Percentiles rank a stretch among this genome's conserved stretches.
These are phyloP conservation scores for Gloeostereum incarnatum DNA, from an alignment of 768 basidiomycete genomes.

Conservation along the genomic window DNA sequence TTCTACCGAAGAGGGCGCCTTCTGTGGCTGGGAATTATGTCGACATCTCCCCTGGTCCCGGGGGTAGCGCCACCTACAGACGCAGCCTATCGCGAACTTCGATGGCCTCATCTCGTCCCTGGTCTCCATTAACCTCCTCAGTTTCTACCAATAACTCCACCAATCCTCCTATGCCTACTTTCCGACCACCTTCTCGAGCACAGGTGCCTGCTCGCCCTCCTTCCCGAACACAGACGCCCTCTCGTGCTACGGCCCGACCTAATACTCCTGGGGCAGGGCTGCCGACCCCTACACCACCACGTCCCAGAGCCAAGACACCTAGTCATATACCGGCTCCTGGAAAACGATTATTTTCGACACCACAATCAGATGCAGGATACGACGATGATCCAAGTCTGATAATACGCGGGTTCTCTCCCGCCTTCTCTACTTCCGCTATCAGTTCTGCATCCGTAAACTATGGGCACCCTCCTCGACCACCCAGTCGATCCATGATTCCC, in stretches of 20 bases:
- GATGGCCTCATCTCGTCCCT: constrained; percentile 70
- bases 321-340: constrained; percentile 68
- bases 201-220: no score
- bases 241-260: constrained; percentile 46
- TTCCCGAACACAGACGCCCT: constrained; percentile 24
- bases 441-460: constrained; percentile 34
- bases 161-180: constrained; percentile 27
- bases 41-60: constrained; percentile 36
- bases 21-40: constrained; percentile 34
- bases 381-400: constrained; percentile 37
- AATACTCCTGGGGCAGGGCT: constrained; percentile 22
- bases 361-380: constrained; percentile 32
- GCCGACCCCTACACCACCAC: constrained; percentile 39
- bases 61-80: constrained; percentile 38
- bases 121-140: constrained; percentile 70
- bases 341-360: constrained; percentile 36
- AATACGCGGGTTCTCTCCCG: constrained; percentile 60
- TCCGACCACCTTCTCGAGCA: constrained; percentile 26
- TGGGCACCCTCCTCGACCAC: constrained; percentile 57
- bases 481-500: constrained; percentile 79
- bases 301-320: constrained; percentile 71
- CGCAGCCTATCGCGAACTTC: constrained; percentile 68
- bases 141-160: constrained; percentile 59
- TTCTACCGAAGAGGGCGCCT: constrained; percentile 41
- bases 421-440: constrained; percentile 37